phyloP scores from a whole-genome alignment of 2,329 filamentous ascomycete species.

The Aureobasidium sp. region DNA sequence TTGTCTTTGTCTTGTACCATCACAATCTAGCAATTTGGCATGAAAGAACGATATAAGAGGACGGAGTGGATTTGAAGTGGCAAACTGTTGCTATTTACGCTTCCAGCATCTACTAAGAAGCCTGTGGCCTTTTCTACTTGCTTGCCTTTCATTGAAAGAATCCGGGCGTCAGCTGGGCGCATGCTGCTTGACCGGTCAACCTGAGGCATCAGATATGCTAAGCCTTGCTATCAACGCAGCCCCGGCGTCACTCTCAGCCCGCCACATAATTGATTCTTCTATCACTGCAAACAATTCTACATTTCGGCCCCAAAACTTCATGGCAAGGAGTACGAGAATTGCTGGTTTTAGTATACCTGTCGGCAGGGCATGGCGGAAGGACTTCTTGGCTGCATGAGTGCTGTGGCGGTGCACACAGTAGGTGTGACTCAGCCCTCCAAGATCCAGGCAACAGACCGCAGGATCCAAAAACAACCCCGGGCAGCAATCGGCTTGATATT shows the following conservation, averaged over 20 bases:
- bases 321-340: too few species aligned
- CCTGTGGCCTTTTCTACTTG: background rate
- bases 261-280: background rate
- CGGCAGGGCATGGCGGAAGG: background rate
- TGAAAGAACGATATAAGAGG: background rate
- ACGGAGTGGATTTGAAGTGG: background rate
- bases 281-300: background rate
- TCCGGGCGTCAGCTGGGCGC: background rate
- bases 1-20: background rate
- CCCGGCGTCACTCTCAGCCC: background rate
- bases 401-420: background rate
- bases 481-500: too few species aligned
- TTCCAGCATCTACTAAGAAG: background rate
- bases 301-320: background rate
- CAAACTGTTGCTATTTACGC: slow-evolving; percentile 4
- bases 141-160: background rate
- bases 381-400: background rate
- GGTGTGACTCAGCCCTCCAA: too few species aligned
- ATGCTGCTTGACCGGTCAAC: slow-evolving; percentile 8
- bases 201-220: slow-evolving; percentile 7
- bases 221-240: background rate
- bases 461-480: too few species aligned
- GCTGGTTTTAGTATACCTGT: too few species aligned
- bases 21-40: slow-evolving; percentile 1
- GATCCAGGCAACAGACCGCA: too few species aligned